Evolutionary conservation across 768 basidiomycete genomes (phyloP), one percentile per base, ranked within the genome.

Genomic region (Leccinellum luteum): DNA sequence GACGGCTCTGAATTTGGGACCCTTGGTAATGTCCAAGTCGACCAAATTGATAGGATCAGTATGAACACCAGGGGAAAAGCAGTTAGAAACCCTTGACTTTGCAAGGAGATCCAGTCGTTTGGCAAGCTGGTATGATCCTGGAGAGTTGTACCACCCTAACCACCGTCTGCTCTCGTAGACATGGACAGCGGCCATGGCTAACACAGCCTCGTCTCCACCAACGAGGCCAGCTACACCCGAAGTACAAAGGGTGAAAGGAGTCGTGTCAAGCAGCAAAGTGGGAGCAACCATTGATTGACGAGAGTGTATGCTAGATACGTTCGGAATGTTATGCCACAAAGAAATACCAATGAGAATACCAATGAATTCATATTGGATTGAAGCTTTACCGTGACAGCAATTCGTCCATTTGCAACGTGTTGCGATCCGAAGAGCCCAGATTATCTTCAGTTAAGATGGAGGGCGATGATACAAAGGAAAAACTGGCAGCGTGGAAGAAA

Each of bases 101-200:
- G 66, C 59, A 21, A 73, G 47, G 6, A 30, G 54, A 15, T 64
- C 61, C 21, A 65, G 64, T 25, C 56, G 62, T 55, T 62, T 71
- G 19, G 66, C 68, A 17, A 69, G 59, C 8, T 58, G 60, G 52
- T 64, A 68, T 14, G 67, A 63, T 28, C 73, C 73, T 6, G 73
- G 73, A 4, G 70, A 64, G 44, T 74, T 74, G 55, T 73, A 73
- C 68, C 67, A 73, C 1, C 73, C 73, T 13, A 70, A 44, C 66
- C 66, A 73, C 27, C 54, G 65, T 21, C 60, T 56, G 4, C 57
- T 61, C 31, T 57, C 52, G 50, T 62, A 69, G 23, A 73, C 13
- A n/a, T 67, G 70, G 10, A 66, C 69, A 15, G 65, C 62, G 13
- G 63, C 59, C 65, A 71, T 66, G 13, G 73, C 67, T 13, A 71